A percentile compares a stretch with the other conserved stretches of the same genome.
These are phyloP conservation scores for Cladosporium sp. DNA, from an alignment of 2,329 filamentous ascomycete species.

Conservation along the genomic window DNA sequence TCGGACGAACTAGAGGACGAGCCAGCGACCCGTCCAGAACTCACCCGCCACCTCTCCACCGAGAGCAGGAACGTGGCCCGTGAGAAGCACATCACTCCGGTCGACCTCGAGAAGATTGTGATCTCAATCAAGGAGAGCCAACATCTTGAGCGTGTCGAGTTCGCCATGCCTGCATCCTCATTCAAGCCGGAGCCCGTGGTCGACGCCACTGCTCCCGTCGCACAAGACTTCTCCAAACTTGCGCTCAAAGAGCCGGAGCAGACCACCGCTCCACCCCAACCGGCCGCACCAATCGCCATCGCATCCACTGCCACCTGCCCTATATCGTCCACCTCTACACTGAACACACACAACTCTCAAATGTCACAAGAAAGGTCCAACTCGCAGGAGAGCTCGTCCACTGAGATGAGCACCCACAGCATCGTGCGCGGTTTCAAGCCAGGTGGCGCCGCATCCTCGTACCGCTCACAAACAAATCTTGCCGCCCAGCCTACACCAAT, in stretches of 20 bases:
- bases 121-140: constrained; percentile 84
- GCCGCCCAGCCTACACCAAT: constrained; percentile 54
- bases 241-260: constrained; percentile 17
- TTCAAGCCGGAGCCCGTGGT: constrained; percentile 13
- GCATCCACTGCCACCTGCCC: neutral
- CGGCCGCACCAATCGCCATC: neutral
- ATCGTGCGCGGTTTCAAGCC: constrained; percentile 85
- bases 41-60: constrained; percentile 67
- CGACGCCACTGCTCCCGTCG: constrained; percentile 17
- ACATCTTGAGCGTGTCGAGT: constrained; percentile 56
- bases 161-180: constrained; percentile 24
- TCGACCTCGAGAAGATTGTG: constrained; percentile 91
- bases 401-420: constrained; percentile 59
- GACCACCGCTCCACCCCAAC: constrained; percentile 28
- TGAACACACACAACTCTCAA: constrained; percentile 38
- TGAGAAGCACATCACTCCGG: constrained; percentile 87
- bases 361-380: constrained; percentile 16
- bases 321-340: constrained; percentile 51
- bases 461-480: constrained; percentile 58
- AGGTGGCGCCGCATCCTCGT: constrained; percentile 65
- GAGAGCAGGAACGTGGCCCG: constrained; percentile 65
- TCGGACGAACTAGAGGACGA: constrained; percentile 41
- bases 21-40: constrained; percentile 59
- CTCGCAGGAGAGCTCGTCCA: constrained; percentile 60
- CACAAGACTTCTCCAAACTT: constrained; percentile 34